These are phyloP conservation scores for Marasmius sp. DNA, from an alignment of 1,284 basidiomycete species.

Conservation along the genomic window DNA sequence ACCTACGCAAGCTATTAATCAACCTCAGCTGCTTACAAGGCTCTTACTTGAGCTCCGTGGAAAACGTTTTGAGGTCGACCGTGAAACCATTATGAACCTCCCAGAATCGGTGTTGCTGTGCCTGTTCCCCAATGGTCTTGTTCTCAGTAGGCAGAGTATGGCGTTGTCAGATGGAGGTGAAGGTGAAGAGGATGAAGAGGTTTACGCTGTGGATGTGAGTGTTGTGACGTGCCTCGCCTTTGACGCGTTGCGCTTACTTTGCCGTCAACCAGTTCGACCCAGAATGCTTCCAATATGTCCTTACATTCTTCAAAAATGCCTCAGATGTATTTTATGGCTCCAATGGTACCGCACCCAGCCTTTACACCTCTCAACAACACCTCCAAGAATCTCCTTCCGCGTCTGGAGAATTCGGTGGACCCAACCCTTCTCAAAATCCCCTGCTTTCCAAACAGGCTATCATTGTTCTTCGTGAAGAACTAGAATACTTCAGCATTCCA, in stretches of 20 bases:
- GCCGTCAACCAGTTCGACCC: constrained; percentile 82
- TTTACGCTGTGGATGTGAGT: constrained; percentile 94
- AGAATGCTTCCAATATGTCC: constrained; percentile 91
- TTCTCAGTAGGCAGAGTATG: constrained; percentile 85
- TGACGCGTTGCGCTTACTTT: constrained; percentile 7
- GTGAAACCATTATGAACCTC: constrained; percentile 97
- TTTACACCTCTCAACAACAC: constrained; percentile 79
- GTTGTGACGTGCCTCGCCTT: not conserved
- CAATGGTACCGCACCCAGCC: constrained; percentile 59
- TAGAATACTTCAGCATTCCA: constrained; percentile 97
- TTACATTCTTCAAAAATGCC: constrained; percentile 87
- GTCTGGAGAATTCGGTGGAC: constrained; percentile 49
- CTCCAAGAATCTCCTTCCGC: constrained; percentile 60
- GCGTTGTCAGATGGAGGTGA: constrained; percentile 71
- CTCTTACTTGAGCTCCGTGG: constrained; percentile 93
- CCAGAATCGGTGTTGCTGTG: constrained; percentile 97
- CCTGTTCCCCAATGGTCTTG: constrained; percentile 96
- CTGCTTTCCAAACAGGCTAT: constrained; percentile 96
- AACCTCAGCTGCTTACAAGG: constrained; percentile 82
- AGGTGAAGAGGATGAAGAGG: constrained; percentile 88
- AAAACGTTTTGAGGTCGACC: constrained; percentile 90
- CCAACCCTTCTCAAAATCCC: constrained; percentile 79
- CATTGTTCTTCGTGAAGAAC: constrained; percentile 95
- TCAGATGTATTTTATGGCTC: constrained; percentile 94
- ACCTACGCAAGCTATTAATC: constrained; percentile 69